These are phyloP conservation scores for Vanrija sp. DNA, from an alignment of 1,284 basidiomycete genomes.

Conservation along the genomic window DNA sequence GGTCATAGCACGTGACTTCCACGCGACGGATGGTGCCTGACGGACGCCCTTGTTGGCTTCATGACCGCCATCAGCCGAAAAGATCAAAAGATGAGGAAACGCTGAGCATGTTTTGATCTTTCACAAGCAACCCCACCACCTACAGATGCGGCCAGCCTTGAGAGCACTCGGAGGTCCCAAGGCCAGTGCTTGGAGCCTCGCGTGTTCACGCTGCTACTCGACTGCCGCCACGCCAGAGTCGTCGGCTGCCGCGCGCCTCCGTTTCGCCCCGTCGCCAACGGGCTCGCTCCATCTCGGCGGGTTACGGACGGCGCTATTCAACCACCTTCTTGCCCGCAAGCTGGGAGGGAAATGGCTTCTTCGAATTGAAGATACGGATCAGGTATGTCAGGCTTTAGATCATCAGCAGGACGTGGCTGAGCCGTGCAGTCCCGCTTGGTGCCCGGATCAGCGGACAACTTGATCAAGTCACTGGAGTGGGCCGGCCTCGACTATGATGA, in stretches of 20 bases:
- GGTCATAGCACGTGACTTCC: too few species aligned
- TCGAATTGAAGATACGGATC: constrained; percentile 92
- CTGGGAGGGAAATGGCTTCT: constrained; percentile 79
- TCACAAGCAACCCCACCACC: too few species aligned
- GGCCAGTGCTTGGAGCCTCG: background rate
- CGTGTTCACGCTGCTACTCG: constrained; percentile 9
- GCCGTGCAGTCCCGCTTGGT: constrained; percentile 66
- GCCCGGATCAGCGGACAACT: constrained; percentile 75
- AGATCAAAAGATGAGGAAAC: too few species aligned
- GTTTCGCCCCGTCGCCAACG: constrained; percentile 97
- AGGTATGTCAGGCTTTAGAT: constrained; percentile 54
- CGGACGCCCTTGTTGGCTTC: too few species aligned
- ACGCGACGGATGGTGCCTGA: too few species aligned
- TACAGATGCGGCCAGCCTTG: background rate
- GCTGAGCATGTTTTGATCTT: too few species aligned
- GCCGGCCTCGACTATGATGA: constrained; percentile 90
- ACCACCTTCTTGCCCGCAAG: constrained; percentile 79
- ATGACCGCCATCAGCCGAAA: too few species aligned
- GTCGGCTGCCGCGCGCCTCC: constrained; percentile 51
- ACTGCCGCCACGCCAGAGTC: constrained; percentile 1
- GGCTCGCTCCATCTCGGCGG: constrained; percentile 92
- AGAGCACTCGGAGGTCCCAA: background rate
- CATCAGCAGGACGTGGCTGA: constrained; percentile 1
- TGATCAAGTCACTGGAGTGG: constrained; percentile 77
- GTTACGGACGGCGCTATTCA: constrained; percentile 91